Base-by-base conservation (phyloP, 441 rosid species). In the Erysimum cheiri region DNA sequence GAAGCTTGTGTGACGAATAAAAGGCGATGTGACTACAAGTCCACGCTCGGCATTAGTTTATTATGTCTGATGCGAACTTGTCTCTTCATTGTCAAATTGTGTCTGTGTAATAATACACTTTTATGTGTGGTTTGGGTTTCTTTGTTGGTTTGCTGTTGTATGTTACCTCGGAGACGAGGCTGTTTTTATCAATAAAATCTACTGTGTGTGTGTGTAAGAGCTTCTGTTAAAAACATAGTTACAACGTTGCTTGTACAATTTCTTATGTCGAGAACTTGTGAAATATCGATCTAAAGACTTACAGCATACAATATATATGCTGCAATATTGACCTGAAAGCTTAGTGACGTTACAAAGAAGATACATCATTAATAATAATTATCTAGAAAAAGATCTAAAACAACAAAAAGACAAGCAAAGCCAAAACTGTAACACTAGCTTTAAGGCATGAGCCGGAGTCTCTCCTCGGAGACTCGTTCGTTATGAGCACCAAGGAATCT, bases 361-460 rank as follows among this genome's bases (percentile, higher is more conserved):
- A 19, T 19, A 19, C 22, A 19, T 19, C 22, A 19, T 19, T 19
- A 19, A 19, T 19, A 19, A 19, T 19, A 19, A 19, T 19, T 19
- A 19, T 19, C 22, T 19, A 0, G 1, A 1, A 19, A 19, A 19
- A 19, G 1, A 19, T 19, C 22, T 19, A 1, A 19, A 19, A 19
- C 22, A n/a, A n/a, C n/a, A n/a, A n/a, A n/a, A n/a, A n/a, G n/a
- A n/a, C n/a, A n/a, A n/a, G n/a, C n/a, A n/a, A n/a, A n/a, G n/a
- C n/a, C n/a, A n/a, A n/a, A n/a, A n/a, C n/a, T n/a, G n/a, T n/a
- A n/a, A n/a, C n/a, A n/a, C n/a, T n/a, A n/a, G n/a, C n/a, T n/a
- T n/a, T n/a, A n/a, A n/a, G n/a, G n/a, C 98, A 93, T 87, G 41
- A 93, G 70, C 33, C 85, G 78, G 47, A 87, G 93, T 82, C 70